Evolutionary conservation across 1,139 yeast genomes (phyloP).

Genomic region (Saccharomyces hybrid): DNA sequence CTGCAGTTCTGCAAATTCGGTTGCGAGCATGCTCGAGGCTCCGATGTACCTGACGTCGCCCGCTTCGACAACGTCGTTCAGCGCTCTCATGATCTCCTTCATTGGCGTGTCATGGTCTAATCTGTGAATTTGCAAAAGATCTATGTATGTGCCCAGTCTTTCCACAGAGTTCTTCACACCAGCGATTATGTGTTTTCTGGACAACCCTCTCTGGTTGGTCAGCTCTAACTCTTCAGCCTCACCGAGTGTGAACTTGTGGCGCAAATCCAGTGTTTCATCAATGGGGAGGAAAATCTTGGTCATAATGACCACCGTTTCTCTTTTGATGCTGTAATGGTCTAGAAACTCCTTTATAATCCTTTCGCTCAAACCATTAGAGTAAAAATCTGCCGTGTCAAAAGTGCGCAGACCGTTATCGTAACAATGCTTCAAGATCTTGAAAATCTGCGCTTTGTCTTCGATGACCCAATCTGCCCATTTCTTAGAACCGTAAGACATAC

Average conservation of each 20-base stretch:
- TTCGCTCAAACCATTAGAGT: constrained; percentile 37
- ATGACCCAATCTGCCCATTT: constrained; percentile 39
- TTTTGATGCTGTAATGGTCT: constrained; percentile 32
- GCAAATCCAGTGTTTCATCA: constrained; percentile 17
- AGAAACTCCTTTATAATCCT: constrained; percentile 35
- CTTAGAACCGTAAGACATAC: constrained; percentile 43
- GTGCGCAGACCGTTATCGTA: constrained; percentile 42
- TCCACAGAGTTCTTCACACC: constrained; percentile 37
- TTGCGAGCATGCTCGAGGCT: constrained; percentile 43
- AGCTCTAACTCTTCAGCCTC: constrained; percentile 17
- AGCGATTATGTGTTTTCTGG: constrained; percentile 43
- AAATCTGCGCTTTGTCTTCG: constrained; percentile 32
- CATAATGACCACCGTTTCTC: constrained; percentile 37
- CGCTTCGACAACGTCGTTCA: constrained; percentile 39
- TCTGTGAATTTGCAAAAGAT: constrained; percentile 44
- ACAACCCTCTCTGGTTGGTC: constrained; percentile 34
- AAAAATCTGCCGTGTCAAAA: constrained; percentile 40
- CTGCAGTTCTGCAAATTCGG: constrained; percentile 41
- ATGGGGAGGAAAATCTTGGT: constrained; percentile 31
- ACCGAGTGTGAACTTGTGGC: constrained; percentile 1
- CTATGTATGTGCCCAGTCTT: constrained; percentile 45
- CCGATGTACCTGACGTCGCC: constrained; percentile 43
- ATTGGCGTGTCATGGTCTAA: constrained; percentile 37
- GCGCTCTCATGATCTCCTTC: constrained; percentile 42
- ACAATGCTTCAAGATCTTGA: constrained; percentile 36